Evolutionary conservation across 2,329 filamentous ascomycete species (phyloP).

Genomic region (Zymoseptoria brevis): DNA sequence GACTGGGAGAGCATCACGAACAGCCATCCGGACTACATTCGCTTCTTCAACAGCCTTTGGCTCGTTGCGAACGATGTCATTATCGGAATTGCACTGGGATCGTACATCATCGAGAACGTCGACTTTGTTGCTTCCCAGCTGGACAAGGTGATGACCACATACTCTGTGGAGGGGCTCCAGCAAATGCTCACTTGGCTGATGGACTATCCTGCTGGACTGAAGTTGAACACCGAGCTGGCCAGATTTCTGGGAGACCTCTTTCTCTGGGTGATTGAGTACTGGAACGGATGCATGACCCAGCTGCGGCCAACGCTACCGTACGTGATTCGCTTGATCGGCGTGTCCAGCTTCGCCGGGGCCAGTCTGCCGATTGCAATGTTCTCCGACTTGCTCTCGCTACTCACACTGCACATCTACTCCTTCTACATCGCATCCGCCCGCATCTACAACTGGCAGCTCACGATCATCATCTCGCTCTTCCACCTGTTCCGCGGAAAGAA

Average conservation of each 20-base stretch:
- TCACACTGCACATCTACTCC: slow-evolving; percentile 94
- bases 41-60: slow-evolving; percentile 98
- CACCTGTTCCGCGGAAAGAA: slow-evolving; percentile 98
- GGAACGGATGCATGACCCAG: slow-evolving; percentile 74
- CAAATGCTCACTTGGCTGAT: slow-evolving; percentile 91
- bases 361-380: slow-evolving; percentile 96
- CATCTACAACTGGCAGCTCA: slow-evolving; percentile 98
- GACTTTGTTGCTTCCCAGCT: slow-evolving; percentile 75
- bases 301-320: slow-evolving; percentile 73
- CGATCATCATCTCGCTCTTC: slow-evolving; percentile 93
- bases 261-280: slow-evolving; percentile 97
- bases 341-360: slow-evolving; percentile 89
- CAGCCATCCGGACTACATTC: slow-evolving; percentile 94
- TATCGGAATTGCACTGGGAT: slow-evolving; percentile 91
- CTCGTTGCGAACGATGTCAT: slow-evolving; percentile 98
- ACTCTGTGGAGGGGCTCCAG: slow-evolving; percentile 81
- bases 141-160: slow-evolving; percentile 64
- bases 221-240: slow-evolving; percentile 88
- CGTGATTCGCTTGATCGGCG: slow-evolving; percentile 86
- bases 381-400: slow-evolving; percentile 81
- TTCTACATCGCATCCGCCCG: slow-evolving; percentile 96
- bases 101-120: slow-evolving; percentile 94
- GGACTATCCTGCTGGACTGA: slow-evolving; percentile 89
- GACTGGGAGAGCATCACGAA: slow-evolving; percentile 95
- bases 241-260: slow-evolving; percentile 93